Conservation (phyloP, 495 filamentous ascomycete species). For the Neurospora tetraspora region DNA sequence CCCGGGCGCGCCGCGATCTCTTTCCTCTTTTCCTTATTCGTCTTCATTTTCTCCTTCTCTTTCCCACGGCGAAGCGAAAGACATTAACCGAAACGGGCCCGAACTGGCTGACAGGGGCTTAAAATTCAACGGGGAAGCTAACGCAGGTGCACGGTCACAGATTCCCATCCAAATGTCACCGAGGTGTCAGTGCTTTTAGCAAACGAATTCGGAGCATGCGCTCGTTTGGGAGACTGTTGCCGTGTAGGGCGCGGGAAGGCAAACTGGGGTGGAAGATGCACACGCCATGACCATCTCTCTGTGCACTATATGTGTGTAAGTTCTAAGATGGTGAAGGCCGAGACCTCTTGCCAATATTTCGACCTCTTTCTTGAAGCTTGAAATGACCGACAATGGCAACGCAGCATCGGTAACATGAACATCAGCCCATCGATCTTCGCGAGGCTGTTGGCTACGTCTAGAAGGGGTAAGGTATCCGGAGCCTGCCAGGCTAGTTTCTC, state of each 20-base stretch:
- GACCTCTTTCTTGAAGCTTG: not conserved
- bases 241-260: not conserved
- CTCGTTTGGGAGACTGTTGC: not conserved
- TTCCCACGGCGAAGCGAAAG: not conserved
- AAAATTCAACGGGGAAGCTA: not conserved
- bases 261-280: not conserved
- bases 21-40: not conserved
- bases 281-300: not conserved
- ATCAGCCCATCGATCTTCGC: not conserved
- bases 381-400: not conserved
- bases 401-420: not conserved
- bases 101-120: not conserved
- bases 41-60: not conserved
- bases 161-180: not conserved
- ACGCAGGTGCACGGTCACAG: not conserved
- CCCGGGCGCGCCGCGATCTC: not conserved
- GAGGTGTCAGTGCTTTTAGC: not conserved
- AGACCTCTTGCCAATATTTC: not conserved
- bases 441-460: not conserved
- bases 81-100: not conserved
- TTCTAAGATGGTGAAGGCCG: not conserved
- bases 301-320: not conserved
- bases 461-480: not conserved
- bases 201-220: not conserved
- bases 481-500: not conserved